These are phyloP conservation scores for Macadamia tetraphylla DNA, from an alignment of 164 flowering plant species.

Conservation along the genomic window DNA sequence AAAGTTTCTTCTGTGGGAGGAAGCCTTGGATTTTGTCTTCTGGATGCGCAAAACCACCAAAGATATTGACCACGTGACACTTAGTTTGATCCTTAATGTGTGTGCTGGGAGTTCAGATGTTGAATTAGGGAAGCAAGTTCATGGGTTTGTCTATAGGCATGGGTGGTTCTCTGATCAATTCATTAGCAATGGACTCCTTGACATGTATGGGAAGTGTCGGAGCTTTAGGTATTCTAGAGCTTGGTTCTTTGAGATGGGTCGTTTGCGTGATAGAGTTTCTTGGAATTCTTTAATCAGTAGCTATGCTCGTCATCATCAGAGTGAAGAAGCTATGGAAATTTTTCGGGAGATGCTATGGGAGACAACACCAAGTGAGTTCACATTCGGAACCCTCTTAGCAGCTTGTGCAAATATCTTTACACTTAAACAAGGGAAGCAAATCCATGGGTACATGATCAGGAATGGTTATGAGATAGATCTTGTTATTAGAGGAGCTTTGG, in stretches of 20 bases:
- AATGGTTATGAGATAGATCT: constrained; percentile 36
- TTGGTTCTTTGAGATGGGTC: constrained; percentile 41
- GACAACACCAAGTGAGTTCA: constrained; percentile 37
- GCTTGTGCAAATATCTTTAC: constrained; percentile 57
- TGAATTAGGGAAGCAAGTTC: constrained; percentile 51
- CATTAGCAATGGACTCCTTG: constrained; percentile 48
- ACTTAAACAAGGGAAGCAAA: constrained; percentile 47
- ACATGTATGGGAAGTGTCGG: constrained; percentile 70
- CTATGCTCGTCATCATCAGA: constrained; percentile 38
- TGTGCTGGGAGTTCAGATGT: constrained; percentile 46
- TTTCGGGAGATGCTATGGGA: constrained; percentile 49
- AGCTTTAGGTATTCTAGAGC: constrained; percentile 26
- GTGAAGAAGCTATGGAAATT: constrained; percentile 40
- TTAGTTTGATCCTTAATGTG: constrained; percentile 34
- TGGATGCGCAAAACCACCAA: constrained; percentile 22
- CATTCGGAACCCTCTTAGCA: constrained; percentile 46
- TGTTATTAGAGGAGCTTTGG: constrained; percentile 40
- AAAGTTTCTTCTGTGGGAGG: constrained; percentile 35
- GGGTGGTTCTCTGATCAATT: constrained; percentile 24
- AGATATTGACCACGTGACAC: constrained; percentile 36
- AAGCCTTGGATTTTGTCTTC: constrained; percentile 42
- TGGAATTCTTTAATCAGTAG: constrained; percentile 49
- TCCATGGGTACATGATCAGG: constrained; percentile 55
- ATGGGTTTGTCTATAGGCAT: constrained; percentile 50
- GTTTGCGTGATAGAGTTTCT: constrained; percentile 31